These are phyloP conservation scores for Candida vartiovaarae DNA, from an alignment of 805 yeast genomes.

Conservation along the genomic window DNA sequence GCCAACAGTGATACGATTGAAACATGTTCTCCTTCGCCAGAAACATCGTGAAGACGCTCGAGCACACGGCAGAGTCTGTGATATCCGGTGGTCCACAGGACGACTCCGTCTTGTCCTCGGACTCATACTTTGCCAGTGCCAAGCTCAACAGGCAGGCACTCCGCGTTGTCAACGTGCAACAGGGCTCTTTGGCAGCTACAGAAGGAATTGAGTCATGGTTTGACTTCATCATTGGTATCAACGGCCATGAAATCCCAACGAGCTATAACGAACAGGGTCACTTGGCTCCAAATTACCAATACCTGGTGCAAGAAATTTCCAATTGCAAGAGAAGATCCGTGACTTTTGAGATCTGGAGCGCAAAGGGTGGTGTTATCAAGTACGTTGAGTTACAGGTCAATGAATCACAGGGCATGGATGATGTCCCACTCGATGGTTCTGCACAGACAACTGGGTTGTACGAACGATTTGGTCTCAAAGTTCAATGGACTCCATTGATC, in stretches of 20 bases:
- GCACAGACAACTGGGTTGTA: slow-evolving; percentile 29
- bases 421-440: slow-evolving; percentile 16
- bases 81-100: slow-evolving; percentile 22
- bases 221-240: slow-evolving; percentile 77
- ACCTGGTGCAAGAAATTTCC: slow-evolving; percentile 36
- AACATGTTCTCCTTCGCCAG: slow-evolving; percentile 58
- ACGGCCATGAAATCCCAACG: slow-evolving; percentile 54
- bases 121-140: slow-evolving; percentile 23
- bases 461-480: slow-evolving; percentile 51
- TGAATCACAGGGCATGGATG: slow-evolving; percentile 25
- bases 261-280: slow-evolving; percentile 27
- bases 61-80: slow-evolving; percentile 30
- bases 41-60: slow-evolving; percentile 49
- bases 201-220: slow-evolving; percentile 76
- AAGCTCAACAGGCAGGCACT: slow-evolving; percentile 40
- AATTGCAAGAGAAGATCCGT: slow-evolving; percentile 35
- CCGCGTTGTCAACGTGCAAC: slow-evolving; percentile 45
- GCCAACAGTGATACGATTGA: too few species aligned
- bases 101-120: slow-evolving; percentile 18
- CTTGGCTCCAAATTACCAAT: slow-evolving; percentile 35
- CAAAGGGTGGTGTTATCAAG: slow-evolving; percentile 67
- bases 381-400: slow-evolving; percentile 31
- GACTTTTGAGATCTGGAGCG: slow-evolving; percentile 69
- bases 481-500: slow-evolving; percentile 71
- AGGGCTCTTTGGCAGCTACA: slow-evolving; percentile 38